A percentile compares a stretch with the other conserved stretches of the same genome.
These are phyloP conservation scores for Priceomyces carsonii DNA, from an alignment of 805 yeast species.

Conservation along the genomic window DNA sequence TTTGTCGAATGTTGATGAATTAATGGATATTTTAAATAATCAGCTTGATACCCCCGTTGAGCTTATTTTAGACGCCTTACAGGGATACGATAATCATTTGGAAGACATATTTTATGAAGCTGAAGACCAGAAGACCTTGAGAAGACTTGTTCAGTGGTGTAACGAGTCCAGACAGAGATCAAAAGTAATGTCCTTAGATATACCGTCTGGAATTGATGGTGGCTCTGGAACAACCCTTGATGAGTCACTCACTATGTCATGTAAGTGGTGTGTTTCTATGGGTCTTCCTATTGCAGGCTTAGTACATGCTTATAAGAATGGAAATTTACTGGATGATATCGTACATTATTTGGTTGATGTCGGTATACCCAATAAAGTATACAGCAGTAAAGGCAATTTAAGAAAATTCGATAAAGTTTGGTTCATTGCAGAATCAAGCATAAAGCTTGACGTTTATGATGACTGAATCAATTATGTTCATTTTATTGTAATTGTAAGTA, in stretches of 20 bases:
- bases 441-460: slow-evolving; percentile 17
- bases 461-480: too few relatives aligned
- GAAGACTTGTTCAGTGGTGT: slow-evolving; percentile 64
- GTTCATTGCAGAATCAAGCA: slow-evolving; percentile 37
- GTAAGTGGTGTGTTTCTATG: slow-evolving; percentile 64
- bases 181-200: slow-evolving; percentile 66
- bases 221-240: slow-evolving; percentile 63
- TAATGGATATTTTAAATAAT: slow-evolving; percentile 38
- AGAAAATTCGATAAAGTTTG: slow-evolving; percentile 48
- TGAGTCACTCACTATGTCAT: slow-evolving; percentile 34
- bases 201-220: slow-evolving; percentile 82
- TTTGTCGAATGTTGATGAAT: slow-evolving; percentile 29
- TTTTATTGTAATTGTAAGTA: too few relatives aligned
- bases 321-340: slow-evolving; percentile 44
- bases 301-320: slow-evolving; percentile 59
- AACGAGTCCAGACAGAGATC: slow-evolving; percentile 46
- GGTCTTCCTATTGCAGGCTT: slow-evolving; percentile 74
- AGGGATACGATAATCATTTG: slow-evolving; percentile 74
- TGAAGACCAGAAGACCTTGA: slow-evolving; percentile 39
- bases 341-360: slow-evolving; percentile 65
- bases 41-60: slow-evolving; percentile 74
- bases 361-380: slow-evolving; percentile 66
- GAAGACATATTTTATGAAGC: slow-evolving; percentile 51
- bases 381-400: slow-evolving; percentile 37
- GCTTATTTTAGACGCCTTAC: slow-evolving; percentile 78